Conservation (phyloP, 2,329 filamentous ascomycete species). For the Trichoderma gracile region DNA sequence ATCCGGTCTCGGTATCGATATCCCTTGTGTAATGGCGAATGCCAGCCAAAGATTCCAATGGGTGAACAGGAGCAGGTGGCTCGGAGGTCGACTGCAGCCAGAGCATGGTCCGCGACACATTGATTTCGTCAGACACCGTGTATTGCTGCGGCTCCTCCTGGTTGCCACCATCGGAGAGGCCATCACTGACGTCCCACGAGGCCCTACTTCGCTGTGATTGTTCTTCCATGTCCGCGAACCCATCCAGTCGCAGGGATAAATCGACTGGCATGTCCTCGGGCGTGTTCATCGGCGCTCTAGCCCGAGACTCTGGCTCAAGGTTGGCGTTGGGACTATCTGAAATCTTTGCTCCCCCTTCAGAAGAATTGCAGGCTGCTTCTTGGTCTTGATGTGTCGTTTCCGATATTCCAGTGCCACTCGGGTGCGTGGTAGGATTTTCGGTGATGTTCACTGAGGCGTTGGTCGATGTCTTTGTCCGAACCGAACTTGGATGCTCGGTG, state of each 20-base stretch:
- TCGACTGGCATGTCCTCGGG: background rate
- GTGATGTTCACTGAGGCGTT: background rate
- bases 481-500: background rate
- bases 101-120: background rate
- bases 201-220: background rate
- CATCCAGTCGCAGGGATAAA: background rate
- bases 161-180: background rate
- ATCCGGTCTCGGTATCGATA: conserved; percentile 42
- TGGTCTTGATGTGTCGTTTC: background rate
- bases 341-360: background rate
- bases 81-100: conserved; percentile 15
- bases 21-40: conserved; percentile 32
- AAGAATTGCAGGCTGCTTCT: background rate
- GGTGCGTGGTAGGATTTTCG: background rate
- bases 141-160: background rate
- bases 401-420: conserved; percentile 8
- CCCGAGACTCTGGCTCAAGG: background rate
- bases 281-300: background rate
- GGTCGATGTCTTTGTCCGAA: conserved; percentile 1
- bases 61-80: background rate
- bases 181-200: conserved; percentile 22
- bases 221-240: background rate
- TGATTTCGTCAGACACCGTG: background rate
- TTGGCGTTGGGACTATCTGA: background rate
- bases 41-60: background rate